phyloP scores from a whole-genome alignment of 257 asterid species.

The Nicotiana obtusifolia region DNA sequence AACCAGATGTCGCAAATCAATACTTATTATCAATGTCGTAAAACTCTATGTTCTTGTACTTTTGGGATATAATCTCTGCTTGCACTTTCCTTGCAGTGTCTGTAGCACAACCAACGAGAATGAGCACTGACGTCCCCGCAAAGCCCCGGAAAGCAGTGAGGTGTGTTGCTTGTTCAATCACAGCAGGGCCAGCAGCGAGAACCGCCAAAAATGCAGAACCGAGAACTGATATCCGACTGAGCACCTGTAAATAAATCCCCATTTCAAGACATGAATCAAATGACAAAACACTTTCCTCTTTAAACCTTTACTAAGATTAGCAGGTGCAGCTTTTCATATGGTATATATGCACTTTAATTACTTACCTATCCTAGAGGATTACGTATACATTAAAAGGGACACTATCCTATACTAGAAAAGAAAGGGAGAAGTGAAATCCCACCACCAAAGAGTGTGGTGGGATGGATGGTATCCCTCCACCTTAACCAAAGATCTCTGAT shows the following conservation, averaged over 20 bases:
- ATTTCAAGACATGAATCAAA: not conserved
- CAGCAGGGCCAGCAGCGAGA: slow-evolving; percentile 94
- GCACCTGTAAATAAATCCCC: slow-evolving; percentile 41
- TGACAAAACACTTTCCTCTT: not conserved
- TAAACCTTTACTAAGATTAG: not conserved
- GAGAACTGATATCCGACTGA: slow-evolving; percentile 89
- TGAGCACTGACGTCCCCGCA: slow-evolving; percentile 92
- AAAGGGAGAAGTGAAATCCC: not conserved
- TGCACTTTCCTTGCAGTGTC: slow-evolving; percentile 95
- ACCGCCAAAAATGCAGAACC: slow-evolving; percentile 83
- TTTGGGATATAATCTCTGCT: slow-evolving; percentile 91
- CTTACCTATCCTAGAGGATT: not conserved
- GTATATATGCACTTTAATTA: not conserved
- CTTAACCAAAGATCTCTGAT: not conserved
- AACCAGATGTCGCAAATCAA: not conserved
- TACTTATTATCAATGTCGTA: slow-evolving; percentile 52
- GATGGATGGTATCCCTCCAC: not conserved
- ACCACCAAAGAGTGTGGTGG: not conserved
- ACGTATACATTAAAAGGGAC: not conserved
- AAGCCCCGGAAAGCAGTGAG: slow-evolving; percentile 94
- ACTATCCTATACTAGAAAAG: not conserved
- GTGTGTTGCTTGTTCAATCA: slow-evolving; percentile 85
- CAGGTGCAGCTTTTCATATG: not conserved
- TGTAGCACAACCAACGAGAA: slow-evolving; percentile 95
- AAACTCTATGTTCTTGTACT: slow-evolving; percentile 82